Percentiles rank a stretch among this genome's conserved stretches.
Conservation (phyloP, 2,329 filamentous ascomycete species). For the Colletotrichum somersetense region DNA sequence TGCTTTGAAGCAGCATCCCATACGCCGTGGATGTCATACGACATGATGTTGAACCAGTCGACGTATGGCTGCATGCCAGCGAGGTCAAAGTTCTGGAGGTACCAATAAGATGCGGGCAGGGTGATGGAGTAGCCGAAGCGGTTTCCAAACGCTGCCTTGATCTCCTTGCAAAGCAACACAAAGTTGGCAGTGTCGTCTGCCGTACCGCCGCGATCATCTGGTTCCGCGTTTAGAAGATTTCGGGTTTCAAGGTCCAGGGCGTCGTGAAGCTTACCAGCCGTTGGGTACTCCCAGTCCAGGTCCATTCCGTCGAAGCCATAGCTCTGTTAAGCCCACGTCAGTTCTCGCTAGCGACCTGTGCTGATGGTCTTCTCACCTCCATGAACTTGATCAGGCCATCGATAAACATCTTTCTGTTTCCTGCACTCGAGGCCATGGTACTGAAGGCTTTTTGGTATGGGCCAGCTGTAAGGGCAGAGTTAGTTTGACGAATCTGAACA, state of each 20-base stretch:
- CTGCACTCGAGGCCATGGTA: conserved; percentile 48
- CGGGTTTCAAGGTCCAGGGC: background rate
- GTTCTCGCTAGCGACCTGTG: background rate
- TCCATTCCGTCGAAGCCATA: conserved; percentile 61
- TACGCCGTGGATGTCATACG: conserved; percentile 28
- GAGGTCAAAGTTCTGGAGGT: conserved; percentile 47
- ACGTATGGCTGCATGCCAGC: conserved; percentile 44
- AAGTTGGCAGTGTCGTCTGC: conserved; percentile 52
- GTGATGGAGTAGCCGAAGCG: conserved; percentile 46
- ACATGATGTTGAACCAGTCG: conserved; percentile 56
- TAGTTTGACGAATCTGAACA: background rate
- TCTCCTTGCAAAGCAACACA: conserved; percentile 41
- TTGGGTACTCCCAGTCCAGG: conserved; percentile 59
- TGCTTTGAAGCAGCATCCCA: conserved; percentile 49
- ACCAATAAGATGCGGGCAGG: conserved; percentile 47
- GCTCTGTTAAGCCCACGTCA: conserved; percentile 33
- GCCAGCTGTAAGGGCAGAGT: conserved; percentile 24
- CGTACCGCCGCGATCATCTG: conserved; percentile 51
- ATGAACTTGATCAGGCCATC: conserved; percentile 55
- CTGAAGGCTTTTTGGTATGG: conserved; percentile 50
- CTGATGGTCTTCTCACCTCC: conserved; percentile 47
- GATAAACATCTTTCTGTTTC: conserved; percentile 52
- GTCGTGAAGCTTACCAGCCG: conserved; percentile 13
- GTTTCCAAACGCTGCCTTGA: conserved; percentile 17
- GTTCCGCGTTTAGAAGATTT: conserved; percentile 42